phyloP scores from a whole-genome alignment of 306 rosid species.

The Gastrolobium villosum region DNA sequence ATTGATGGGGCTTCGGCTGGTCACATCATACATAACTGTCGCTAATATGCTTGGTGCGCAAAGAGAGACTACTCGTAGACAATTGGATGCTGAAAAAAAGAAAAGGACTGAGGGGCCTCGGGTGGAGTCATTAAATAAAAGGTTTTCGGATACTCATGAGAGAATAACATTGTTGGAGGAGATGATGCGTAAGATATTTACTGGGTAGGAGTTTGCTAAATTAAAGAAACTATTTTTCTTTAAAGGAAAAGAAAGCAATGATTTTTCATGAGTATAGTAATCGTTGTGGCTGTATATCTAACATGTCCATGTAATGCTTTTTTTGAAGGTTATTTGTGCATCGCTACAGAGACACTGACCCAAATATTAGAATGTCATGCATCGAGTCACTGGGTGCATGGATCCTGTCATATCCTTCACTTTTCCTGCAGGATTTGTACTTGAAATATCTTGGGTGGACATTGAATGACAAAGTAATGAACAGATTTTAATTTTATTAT shows the following conservation, averaged over 20 bases:
- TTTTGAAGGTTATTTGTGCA: conserved; percentile 95
- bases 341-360: conserved; percentile 95
- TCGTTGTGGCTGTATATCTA: conserved; percentile 49
- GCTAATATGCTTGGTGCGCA: conserved; percentile 90
- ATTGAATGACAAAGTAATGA: conserved; percentile 88
- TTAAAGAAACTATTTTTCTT: conserved; percentile 30
- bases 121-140: conserved; percentile 86
- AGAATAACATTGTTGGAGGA: conserved; percentile 86
- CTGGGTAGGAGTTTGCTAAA: conserved; percentile 77
- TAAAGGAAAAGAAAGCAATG: conserved; percentile 10
- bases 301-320: conserved; percentile 46
- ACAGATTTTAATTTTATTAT: conserved; percentile 37
- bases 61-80: conserved; percentile 96
- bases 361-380: conserved; percentile 89
- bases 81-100: conserved; percentile 97
- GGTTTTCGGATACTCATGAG: conserved; percentile 87
- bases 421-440: conserved; percentile 95
- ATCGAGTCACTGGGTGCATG: conserved; percentile 92
- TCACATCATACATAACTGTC: conserved; percentile 84
- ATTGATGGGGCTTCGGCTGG: conserved; percentile 92
- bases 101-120: conserved; percentile 93
- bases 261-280: conserved; percentile 19
- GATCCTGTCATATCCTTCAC: conserved; percentile 94
- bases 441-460: conserved; percentile 99
- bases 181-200: conserved; percentile 98